phyloP scores from a whole-genome alignment of 2,329 filamentous ascomycete genomes.

The Microsporum audouinii region DNA sequence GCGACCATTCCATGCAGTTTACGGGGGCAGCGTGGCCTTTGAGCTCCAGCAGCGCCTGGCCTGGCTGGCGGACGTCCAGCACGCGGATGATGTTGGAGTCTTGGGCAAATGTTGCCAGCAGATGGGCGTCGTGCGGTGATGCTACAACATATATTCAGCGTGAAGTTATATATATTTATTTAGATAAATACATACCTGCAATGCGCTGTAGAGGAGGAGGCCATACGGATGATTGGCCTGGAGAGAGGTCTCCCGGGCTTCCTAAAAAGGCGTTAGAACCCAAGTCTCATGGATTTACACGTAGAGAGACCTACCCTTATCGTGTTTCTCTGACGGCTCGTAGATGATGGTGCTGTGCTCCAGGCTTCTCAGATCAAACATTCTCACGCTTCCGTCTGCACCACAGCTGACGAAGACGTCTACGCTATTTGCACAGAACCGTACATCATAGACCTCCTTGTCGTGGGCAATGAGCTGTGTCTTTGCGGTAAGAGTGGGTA shows the following conservation, averaged over 20 bases:
- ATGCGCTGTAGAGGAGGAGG: constrained; percentile 45
- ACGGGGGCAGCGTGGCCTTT: constrained; percentile 75
- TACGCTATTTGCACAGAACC: constrained; percentile 96
- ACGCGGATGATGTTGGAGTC: constrained; percentile 90
- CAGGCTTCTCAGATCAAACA: constrained; percentile 93
- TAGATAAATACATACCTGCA: constrained; percentile 27
- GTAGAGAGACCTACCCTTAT: constrained; percentile 42
- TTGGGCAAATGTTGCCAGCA: constrained; percentile 92
- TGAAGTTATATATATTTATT: background rate
- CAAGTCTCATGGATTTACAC: background rate
- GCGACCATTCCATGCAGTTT: constrained; percentile 95
- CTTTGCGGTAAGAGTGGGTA: constrained; percentile 92
- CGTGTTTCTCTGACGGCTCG: constrained; percentile 80
- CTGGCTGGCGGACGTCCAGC: constrained; percentile 88
- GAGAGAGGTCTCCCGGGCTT: constrained; percentile 49
- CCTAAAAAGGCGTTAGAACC: constrained; percentile 18
- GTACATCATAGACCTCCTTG: constrained; percentile 96
- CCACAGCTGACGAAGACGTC: constrained; percentile 98
- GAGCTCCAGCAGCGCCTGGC: constrained; percentile 85
- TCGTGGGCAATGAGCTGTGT: constrained; percentile 97
- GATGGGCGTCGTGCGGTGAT: constrained; percentile 87
- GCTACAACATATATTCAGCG: constrained; percentile 36
- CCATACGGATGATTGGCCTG: constrained; percentile 44
- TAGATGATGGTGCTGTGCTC: constrained; percentile 99
- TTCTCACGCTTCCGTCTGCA: constrained; percentile 91